Evolutionary conservation across 2,329 filamentous ascomycete species (phyloP).

Genomic region (Arachnomyces sp.): DNA sequence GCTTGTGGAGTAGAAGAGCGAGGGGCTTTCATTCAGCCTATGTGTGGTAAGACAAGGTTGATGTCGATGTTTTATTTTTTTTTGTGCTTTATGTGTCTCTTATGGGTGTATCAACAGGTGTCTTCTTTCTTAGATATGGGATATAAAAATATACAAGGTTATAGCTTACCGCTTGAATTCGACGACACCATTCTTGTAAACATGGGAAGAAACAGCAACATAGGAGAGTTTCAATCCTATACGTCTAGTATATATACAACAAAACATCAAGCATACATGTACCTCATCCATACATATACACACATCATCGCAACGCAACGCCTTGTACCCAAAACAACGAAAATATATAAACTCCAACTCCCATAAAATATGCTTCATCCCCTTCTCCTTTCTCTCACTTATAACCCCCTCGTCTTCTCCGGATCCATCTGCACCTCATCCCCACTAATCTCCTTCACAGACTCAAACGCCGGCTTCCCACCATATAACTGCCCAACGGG

Average conservation of each 20-base stretch:
- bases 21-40: background rate
- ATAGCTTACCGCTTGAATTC: too few relatives aligned
- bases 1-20: slow-evolving; percentile 25
- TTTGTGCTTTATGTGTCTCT: too few relatives aligned
- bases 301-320: background rate
- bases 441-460: slow-evolving; percentile 58
- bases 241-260: background rate
- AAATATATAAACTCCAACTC: background rate
- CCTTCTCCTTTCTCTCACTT: slow-evolving; percentile 6
- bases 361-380: background rate
- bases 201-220: too few relatives aligned
- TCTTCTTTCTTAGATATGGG: background rate
- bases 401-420: slow-evolving; percentile 40
- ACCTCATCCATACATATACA: background rate
- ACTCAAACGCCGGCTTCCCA: slow-evolving; percentile 62
- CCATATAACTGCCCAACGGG: slow-evolving; percentile 66
- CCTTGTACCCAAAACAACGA: background rate
- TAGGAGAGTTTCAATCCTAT: too few relatives aligned
- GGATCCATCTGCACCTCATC: slow-evolving; percentile 50
- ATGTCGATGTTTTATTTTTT: too few relatives aligned
- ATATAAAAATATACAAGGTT: background rate
- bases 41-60: background rate
- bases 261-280: background rate
- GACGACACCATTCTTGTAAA: too few relatives aligned
- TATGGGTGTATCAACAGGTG: too few relatives aligned